Percentiles rank a stretch among this genome's conserved stretches.
Conservation (phyloP, 805 yeast species). For the Candida broadrunensis region DNA sequence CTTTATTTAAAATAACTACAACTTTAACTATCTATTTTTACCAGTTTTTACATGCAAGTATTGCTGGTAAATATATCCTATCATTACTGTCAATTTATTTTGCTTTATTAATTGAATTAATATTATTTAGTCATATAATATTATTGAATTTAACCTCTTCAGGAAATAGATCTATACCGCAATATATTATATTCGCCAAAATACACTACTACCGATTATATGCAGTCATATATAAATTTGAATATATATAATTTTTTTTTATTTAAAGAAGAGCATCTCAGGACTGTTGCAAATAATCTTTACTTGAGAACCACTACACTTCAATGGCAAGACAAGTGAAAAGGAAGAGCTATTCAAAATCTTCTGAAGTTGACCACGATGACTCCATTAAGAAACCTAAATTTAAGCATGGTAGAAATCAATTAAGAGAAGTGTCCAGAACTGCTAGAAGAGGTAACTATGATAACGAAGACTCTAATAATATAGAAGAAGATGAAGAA, state of each 20-base stretch:
- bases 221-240: not conserved
- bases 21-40: too few species aligned
- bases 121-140: too few species aligned
- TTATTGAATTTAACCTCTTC: not conserved
- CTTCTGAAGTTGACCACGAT: not conserved
- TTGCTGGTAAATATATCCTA: too few species aligned
- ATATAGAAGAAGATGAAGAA: slow-evolving; percentile 7
- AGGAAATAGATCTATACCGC: not conserved
- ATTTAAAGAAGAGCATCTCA: not conserved
- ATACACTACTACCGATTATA: not conserved
- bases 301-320: not conserved
- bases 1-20: too few species aligned
- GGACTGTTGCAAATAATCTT: not conserved
- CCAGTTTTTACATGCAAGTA: too few species aligned
- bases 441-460: slow-evolving; percentile 39
- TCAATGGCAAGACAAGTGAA: slow-evolving; percentile 7
- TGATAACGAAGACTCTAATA: slow-evolving; percentile 4
- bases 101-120: too few species aligned
- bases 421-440: slow-evolving; percentile 58
- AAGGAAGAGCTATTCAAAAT: slow-evolving; percentile 1
- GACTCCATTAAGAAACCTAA: slow-evolving; percentile 12
- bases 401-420: slow-evolving; percentile 56
- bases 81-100: too few species aligned
- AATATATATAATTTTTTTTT: too few species aligned
- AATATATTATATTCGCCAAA: not conserved